These are phyloP conservation scores for Grosmannia huntii DNA, from an alignment of 2,329 filamentous ascomycete genomes.

Conservation along the genomic window DNA sequence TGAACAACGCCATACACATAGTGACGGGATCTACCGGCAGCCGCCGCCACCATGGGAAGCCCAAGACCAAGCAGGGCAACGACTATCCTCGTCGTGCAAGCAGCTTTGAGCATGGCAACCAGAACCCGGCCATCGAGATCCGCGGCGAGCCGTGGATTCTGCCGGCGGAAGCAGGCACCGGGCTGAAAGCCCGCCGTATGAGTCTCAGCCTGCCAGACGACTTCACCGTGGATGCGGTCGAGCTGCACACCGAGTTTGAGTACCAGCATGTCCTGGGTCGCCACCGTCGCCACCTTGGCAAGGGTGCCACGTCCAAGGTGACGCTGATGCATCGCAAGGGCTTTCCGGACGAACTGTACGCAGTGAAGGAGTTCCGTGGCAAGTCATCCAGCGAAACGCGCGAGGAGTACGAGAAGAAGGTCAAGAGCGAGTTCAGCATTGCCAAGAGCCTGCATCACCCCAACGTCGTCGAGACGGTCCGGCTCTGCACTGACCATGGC, in stretches of 20 bases:
- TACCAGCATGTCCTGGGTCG: slow-evolving; percentile 59
- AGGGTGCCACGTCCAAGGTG: slow-evolving; percentile 72
- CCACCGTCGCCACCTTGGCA: slow-evolving; percentile 63
- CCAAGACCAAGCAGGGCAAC: slow-evolving; percentile 13
- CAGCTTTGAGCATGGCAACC: slow-evolving; percentile 32
- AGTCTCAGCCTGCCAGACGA: slow-evolving; percentile 63
- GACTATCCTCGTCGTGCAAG: slow-evolving; percentile 26
- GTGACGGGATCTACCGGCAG: slow-evolving; percentile 17
- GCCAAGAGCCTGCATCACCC: slow-evolving; percentile 76
- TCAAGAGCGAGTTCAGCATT: slow-evolving; percentile 83
- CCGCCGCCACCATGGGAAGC: slow-evolving; percentile 1
- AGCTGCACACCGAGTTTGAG: slow-evolving; percentile 57
- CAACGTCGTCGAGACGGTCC: slow-evolving; percentile 72
- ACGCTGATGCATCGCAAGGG: slow-evolving; percentile 66
- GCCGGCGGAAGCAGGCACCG: slow-evolving; percentile 56
- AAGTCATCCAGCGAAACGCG: slow-evolving; percentile 56
- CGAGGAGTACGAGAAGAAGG: slow-evolving; percentile 72
- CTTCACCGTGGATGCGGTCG: slow-evolving; percentile 57
- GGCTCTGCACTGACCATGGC: slow-evolving; percentile 59
- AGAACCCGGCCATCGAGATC: slow-evolving; percentile 11
- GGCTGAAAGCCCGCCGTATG: slow-evolving; percentile 66
- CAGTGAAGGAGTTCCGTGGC: slow-evolving; percentile 77
- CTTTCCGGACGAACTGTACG: slow-evolving; percentile 52
- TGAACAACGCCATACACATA: slow-evolving; percentile 37
- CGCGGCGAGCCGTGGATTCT: slow-evolving; percentile 38